Percentiles rank a stretch among this genome's conserved stretches.
These are phyloP conservation scores for Fusarium sacchari DNA, from an alignment of 2,329 filamentous ascomycete genomes.

Conservation along the genomic window DNA sequence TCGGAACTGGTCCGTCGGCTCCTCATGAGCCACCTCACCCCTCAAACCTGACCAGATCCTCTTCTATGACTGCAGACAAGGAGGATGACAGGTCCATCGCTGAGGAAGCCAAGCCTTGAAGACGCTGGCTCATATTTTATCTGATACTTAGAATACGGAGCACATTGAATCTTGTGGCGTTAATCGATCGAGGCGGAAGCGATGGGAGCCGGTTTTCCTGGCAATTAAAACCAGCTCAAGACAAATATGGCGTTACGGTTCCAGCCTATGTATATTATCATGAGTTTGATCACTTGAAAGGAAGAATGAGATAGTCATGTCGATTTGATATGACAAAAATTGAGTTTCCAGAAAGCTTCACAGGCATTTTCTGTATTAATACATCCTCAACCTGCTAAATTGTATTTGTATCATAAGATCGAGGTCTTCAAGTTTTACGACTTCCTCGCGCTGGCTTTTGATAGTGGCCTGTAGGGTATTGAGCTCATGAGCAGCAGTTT, in stretches of 20 bases:
- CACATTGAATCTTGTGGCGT: constrained; percentile 21
- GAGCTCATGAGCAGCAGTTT: neutral
- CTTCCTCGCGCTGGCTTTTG: neutral
- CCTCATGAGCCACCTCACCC: constrained; percentile 59
- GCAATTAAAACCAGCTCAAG: neutral
- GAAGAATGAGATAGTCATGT: neutral
- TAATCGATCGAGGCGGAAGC: constrained; percentile 7
- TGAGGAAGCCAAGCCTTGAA: constrained; percentile 27
- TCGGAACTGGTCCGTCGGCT: constrained; percentile 44
- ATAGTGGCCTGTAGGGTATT: neutral
- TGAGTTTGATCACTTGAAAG: neutral
- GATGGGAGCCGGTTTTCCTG: neutral
- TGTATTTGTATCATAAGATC: neutral
- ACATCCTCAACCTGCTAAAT: neutral
- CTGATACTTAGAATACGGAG: neutral
- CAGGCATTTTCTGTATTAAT: neutral
- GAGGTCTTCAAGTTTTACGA: neutral
- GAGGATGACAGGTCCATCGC: constrained; percentile 32
- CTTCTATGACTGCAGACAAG: constrained; percentile 58
- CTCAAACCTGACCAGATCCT: constrained; percentile 60
- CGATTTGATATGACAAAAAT: neutral
- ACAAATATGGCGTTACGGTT: constrained; percentile 20
- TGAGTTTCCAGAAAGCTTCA: neutral
- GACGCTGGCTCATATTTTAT: neutral
- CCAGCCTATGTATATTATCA: neutral